Conservation (phyloP, 2,329 filamentous ascomycete genomes). For the Paraconiothyrium brasiliense region DNA sequence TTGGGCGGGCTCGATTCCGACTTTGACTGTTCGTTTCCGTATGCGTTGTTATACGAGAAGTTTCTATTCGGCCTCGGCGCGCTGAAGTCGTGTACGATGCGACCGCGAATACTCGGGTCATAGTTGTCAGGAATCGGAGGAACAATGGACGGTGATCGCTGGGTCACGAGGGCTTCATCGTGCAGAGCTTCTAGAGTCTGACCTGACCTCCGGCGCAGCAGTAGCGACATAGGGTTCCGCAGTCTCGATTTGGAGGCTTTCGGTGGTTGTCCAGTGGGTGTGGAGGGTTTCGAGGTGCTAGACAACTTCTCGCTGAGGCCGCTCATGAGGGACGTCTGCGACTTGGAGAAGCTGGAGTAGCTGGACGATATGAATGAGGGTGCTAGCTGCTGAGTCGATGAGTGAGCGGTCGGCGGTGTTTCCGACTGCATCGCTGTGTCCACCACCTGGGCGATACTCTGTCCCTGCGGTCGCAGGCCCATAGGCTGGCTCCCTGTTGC, state of each 20-base stretch:
- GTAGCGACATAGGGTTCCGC: constrained; percentile 68
- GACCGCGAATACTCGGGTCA: constrained; percentile 70
- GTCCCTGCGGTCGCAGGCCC: constrained; percentile 41
- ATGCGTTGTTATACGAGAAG: constrained; percentile 47
- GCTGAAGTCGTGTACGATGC: constrained; percentile 72
- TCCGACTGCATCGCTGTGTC: constrained; percentile 29
- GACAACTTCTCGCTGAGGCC: constrained; percentile 44
- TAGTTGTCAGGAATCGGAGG: constrained; percentile 67
- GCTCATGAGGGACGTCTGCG: constrained; percentile 44
- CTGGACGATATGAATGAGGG: constrained; percentile 35
- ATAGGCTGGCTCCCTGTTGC: constrained; percentile 36
- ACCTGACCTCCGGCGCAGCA: constrained; percentile 65
- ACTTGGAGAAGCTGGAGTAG: constrained; percentile 42
- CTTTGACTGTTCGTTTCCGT: constrained; percentile 28
- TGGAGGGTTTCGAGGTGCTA: constrained; percentile 32
- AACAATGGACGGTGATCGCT: constrained; percentile 55
- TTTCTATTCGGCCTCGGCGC: constrained; percentile 63
- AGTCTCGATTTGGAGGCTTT: constrained; percentile 60
- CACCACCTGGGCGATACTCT: constrained; percentile 36
- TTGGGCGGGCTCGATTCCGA: constrained; percentile 41
- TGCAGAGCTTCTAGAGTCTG: constrained; percentile 57
- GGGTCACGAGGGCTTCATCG: constrained; percentile 62
- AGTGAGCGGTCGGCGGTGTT: constrained; percentile 24
- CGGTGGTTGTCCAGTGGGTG: constrained; percentile 30
- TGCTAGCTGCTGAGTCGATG: constrained; percentile 32